Conservation (phyloP, 2,329 filamentous ascomycete species). For the Ophiostoma populinum region DNA sequence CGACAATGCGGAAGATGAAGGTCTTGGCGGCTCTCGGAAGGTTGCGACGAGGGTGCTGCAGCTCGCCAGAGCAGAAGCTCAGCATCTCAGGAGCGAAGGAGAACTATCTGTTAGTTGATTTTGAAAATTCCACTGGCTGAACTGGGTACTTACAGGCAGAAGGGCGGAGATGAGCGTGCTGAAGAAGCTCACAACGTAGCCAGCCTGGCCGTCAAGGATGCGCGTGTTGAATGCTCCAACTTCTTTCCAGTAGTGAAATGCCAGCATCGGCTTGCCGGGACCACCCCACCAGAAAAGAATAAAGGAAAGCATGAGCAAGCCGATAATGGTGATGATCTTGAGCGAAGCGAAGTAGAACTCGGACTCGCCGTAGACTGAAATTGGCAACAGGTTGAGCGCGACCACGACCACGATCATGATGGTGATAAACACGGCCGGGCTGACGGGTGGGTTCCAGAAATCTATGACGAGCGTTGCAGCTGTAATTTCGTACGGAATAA, state of each 20-base stretch:
- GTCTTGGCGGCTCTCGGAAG: constrained; percentile 64
- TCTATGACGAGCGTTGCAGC: neutral
- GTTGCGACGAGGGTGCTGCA: constrained; percentile 60
- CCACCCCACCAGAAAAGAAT: constrained; percentile 38
- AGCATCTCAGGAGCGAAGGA: constrained; percentile 10
- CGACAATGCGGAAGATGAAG: constrained; percentile 64
- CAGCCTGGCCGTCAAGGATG: too few species aligned
- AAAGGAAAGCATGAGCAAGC: constrained; percentile 35
- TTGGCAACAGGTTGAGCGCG: too few species aligned
- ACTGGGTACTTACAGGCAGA: too few species aligned
- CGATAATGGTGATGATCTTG: constrained; percentile 41
- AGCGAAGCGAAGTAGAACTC: constrained; percentile 44
- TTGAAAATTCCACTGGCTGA: too few species aligned
- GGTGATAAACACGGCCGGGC: too few species aligned
- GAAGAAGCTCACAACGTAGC: too few species aligned
- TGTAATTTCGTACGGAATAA: neutral
- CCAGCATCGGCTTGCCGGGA: constrained; percentile 28
- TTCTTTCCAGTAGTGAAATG: constrained; percentile 28
- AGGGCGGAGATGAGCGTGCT: too few species aligned
- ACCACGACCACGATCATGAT: too few species aligned
- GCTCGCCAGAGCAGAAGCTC: constrained; percentile 46
- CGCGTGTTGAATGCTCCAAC: too few species aligned
- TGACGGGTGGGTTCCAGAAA: too few species aligned
- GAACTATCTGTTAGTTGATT: too few species aligned
- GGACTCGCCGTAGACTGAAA: constrained; percentile 40